Percentiles rank a stretch among this genome's conserved stretches.
Evolutionary conservation across 768 basidiomycete genomes (phyloP).

Genomic region (Mycena alexandri): DNA sequence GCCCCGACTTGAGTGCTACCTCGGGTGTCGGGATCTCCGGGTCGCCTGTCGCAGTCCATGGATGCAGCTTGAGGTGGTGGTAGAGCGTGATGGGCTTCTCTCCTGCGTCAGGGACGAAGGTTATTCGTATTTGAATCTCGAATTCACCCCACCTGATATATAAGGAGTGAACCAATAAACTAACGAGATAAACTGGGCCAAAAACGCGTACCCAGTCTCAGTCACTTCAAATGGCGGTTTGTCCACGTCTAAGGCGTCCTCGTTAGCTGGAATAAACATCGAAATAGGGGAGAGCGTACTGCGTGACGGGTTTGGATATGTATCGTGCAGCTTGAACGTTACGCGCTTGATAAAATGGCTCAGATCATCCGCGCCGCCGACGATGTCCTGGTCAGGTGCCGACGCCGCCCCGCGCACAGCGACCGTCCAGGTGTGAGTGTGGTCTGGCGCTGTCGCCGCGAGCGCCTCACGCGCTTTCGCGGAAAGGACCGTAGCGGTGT

Average conservation of each 20-base stretch:
- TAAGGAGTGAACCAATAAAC: background rate
- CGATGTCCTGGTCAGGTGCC: constrained; percentile 75
- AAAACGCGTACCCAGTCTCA: constrained; percentile 83
- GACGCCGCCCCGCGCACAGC: constrained; percentile 92
- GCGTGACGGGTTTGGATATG: constrained; percentile 90
- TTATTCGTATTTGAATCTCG: constrained; percentile 92
- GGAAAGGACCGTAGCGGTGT: constrained; percentile 85
- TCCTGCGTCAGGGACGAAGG: constrained; percentile 88
- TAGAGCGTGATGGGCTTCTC: constrained; percentile 91
- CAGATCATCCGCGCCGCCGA: constrained; percentile 92
- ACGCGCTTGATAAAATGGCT: constrained; percentile 95
- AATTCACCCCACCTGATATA: constrained; percentile 98
- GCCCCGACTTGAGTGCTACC: constrained; percentile 73
- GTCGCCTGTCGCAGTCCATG: constrained; percentile 78
- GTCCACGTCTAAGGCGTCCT: constrained; percentile 76
- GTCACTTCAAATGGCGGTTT: constrained; percentile 95
- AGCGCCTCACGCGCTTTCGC: constrained; percentile 74
- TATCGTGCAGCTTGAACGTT: constrained; percentile 97
- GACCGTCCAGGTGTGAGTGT: constrained; percentile 97
- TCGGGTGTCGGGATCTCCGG: constrained; percentile 78
- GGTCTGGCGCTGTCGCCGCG: constrained; percentile 70
- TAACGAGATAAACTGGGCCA: background rate
- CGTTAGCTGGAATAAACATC: background rate
- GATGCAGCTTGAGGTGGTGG: constrained; percentile 96
- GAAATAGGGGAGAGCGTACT: constrained; percentile 66